Evolutionary conservation across 768 basidiomycete species (phyloP).

Genomic region (Mycena rosella): DNA sequence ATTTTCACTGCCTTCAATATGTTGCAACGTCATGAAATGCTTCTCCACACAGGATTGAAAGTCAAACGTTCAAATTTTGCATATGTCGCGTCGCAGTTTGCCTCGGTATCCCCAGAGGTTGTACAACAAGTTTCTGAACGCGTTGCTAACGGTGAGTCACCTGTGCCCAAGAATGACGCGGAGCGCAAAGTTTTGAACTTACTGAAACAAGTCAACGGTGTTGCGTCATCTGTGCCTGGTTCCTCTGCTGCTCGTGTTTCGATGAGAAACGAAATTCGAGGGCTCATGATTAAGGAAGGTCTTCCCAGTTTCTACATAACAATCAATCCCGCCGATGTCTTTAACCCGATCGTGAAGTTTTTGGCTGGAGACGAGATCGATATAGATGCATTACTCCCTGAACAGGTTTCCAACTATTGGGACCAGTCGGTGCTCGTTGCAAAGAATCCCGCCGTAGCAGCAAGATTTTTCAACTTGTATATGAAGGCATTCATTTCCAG

Average conservation of each 20-base stretch:
- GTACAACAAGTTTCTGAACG: not conserved
- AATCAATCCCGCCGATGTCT: not conserved
- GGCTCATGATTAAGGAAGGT: too few species aligned
- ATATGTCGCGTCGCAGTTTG: not conserved
- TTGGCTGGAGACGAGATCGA: conserved; percentile 9
- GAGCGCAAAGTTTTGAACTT: not conserved
- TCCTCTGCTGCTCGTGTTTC: not conserved
- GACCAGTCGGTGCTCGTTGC: conserved; percentile 10
- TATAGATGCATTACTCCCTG: not conserved
- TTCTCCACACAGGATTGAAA: not conserved
- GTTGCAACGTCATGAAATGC: not conserved
- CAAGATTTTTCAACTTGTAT: conserved; percentile 16
- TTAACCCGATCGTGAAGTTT: not conserved
- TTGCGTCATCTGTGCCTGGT: not conserved
- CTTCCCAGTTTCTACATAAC: not conserved
- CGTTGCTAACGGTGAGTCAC: not conserved
- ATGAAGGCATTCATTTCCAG: conserved; percentile 19
- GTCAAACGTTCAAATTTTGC: not conserved
- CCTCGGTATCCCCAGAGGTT: not conserved
- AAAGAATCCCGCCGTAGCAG: conserved; percentile 11
- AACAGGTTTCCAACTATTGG: conserved; percentile 1
- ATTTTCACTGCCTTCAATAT: not conserved
- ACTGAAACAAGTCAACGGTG: not conserved
- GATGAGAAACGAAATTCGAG: too few species aligned
- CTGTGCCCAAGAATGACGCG: not conserved